Conservation (phyloP, 2,329 filamentous ascomycete species). For the Lachnellula occidentalis region DNA sequence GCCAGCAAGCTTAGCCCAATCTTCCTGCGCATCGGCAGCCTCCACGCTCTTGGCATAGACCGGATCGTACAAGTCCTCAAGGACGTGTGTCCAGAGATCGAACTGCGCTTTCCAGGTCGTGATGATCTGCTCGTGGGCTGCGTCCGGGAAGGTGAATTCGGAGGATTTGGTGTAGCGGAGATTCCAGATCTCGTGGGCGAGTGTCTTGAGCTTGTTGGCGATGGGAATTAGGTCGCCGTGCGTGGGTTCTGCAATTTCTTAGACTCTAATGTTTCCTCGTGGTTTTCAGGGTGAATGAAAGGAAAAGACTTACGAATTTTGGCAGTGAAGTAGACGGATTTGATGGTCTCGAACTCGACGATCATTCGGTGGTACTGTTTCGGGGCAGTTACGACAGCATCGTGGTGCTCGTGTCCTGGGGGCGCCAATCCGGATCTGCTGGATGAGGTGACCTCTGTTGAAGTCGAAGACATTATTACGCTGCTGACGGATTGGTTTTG, state of each 20-base stretch:
- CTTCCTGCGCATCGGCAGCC: slow-evolving; percentile 1
- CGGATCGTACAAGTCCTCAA: slow-evolving; percentile 6
- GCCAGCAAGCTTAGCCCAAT: slow-evolving; percentile 1
- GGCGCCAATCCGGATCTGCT: neutral
- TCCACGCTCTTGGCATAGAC: neutral
- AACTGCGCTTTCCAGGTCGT: slow-evolving; percentile 9
- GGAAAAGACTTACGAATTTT: slow-evolving; percentile 2
- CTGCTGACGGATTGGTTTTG: neutral
- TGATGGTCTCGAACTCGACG: slow-evolving; percentile 5
- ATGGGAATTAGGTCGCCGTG: slow-evolving; percentile 4
- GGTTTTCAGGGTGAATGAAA: neutral
- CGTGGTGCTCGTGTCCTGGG: neutral
- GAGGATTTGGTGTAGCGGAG: slow-evolving; percentile 1
- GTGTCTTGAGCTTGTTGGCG: slow-evolving; percentile 5
- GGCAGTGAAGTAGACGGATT: slow-evolving; percentile 5
- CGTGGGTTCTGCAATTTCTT: neutral
- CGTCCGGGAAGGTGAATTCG: slow-evolving; percentile 2
- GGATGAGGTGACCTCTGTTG: neutral
- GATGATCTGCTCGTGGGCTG: slow-evolving; percentile 5
- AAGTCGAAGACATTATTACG: neutral
- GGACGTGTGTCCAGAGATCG: slow-evolving; percentile 4
- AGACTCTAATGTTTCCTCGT: neutral
- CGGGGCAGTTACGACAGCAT: neutral
- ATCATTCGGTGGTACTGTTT: slow-evolving; percentile 7
- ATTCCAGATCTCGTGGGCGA: slow-evolving; percentile 7